Base-by-base conservation (phyloP, 2,329 filamentous ascomycete species). In the Gaeumannomyces sp. region DNA sequence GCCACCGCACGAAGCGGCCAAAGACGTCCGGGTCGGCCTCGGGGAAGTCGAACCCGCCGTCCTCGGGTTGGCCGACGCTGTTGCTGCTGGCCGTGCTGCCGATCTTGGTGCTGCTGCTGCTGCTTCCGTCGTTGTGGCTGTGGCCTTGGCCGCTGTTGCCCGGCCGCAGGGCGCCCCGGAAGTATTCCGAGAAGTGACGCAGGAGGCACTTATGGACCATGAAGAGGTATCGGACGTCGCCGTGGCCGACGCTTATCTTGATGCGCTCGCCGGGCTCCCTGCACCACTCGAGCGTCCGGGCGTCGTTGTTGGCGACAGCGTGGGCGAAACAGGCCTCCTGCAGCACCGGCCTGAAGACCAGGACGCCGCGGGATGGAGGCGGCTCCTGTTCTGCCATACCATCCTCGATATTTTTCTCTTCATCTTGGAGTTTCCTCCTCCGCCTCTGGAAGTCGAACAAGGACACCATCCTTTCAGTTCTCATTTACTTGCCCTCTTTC, bases 71-170 rank as follows among this genome's bases (percentile, higher is more conserved):
- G 45, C 45, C 5, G 0, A 74, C 66, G n/a, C 76, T 73, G 68
- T 85, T 83, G 63, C 84, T 73, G 31, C 85, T 72, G 7, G 77
- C 77, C 0, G 79, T 80, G 22, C 76, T 74, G 33, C 77, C 77
- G 3, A 79, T 75, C 35, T 77, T 74, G 16, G 79, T 27, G 60
- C 11, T 63, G 62, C 29, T 38, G 62, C 56, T 38, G 27, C 29
- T n/a, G 25, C 50, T n/a, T 14, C n/a, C n/a, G n/a, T 14, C 27
- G 62, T 11, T 50, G 29, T n/a, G 11, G 29, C n/a, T 33, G 58
- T 14, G n/a, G 56, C 56, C n/a, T 16, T 58, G 56, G 56, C 6
- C 11, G 33, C 33, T 35, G 33, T 35, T 35, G 10, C 10, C 19
- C 19, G 45, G 45, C 19, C 45, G 45, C 19, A 66, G 61, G 14